Base-by-base conservation (phyloP, 1,284 basidiomycete genomes). In the Peniophora sp. region DNA sequence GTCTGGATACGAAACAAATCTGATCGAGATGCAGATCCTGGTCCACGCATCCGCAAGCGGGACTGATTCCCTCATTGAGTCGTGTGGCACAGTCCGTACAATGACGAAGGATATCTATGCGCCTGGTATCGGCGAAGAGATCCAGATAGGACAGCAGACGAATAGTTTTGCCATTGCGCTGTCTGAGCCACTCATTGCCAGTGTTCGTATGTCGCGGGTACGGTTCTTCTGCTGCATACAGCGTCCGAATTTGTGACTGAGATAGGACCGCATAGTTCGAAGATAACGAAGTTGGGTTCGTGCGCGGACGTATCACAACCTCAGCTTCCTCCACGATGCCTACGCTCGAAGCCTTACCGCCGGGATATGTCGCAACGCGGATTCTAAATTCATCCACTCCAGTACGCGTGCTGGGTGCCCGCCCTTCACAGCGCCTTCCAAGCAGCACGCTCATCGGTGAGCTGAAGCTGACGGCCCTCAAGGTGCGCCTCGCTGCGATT, bases 391-490 rank as follows among this genome's bases (percentile, higher is more conserved):
- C 71, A 22, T 49, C 47, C 3, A 36, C 42, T 32, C 44, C 48
- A 9, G 14, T 48, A n/a, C 27, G 27, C 27, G 27, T 32, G 12
- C 12, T 32, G 27, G 85, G 84, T n/a, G 76, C 78, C 17, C 77
- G 83, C 24, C 75, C 79, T 8, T 68, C 71, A 27, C 71, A 73
- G 32, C 70, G 80, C 1, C 72, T 94, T 2, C 89, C 91, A 1
- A 80, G 85, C 52, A 93, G 94, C 0, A 88, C 93, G 8, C 95
- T 96, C 83, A 96, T 98, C 53, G 95, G 95, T 44, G 95, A 97
- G 62, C 78, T 97, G 43, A 93, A 94, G 62, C 75, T 98, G 24
- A 92, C 91, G 0, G 78, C 81, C 1, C 77, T 98, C 41, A 96
- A 96, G 68, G 66, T 83, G 14, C 81, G 86, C 8, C 73, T 98